Percentiles rank a stretch among this genome's conserved stretches.
phyloP scores from a whole-genome alignment of 1,284 basidiomycete genomes.

The Anthracocystis panici-leucophaei region DNA sequence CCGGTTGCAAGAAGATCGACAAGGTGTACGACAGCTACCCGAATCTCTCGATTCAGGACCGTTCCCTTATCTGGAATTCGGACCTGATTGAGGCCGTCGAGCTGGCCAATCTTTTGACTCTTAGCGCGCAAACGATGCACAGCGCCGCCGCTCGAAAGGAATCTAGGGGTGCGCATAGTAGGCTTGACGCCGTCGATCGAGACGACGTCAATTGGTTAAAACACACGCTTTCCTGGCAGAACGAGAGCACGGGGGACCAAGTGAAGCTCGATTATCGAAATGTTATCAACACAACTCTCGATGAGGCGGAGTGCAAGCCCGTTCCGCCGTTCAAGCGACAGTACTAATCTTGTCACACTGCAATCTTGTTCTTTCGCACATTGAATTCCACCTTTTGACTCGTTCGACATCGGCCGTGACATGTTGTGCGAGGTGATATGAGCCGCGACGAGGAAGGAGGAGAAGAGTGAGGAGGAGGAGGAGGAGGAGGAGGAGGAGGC shows the following conservation, averaged over 20 bases:
- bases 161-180: slow-evolving; percentile 94
- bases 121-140: slow-evolving; percentile 94
- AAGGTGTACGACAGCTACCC: slow-evolving; percentile 88
- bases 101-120: slow-evolving; percentile 93
- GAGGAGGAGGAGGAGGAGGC: slow-evolving; percentile 2
- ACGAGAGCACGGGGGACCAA: slow-evolving; percentile 73
- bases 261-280: slow-evolving; percentile 90
- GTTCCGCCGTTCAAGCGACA: slow-evolving; percentile 67
- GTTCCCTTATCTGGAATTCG: slow-evolving; percentile 91
- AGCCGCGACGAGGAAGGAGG: not conserved
- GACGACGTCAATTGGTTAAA: slow-evolving; percentile 77
- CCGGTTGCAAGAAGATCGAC: slow-evolving; percentile 88
- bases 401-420: not conserved
- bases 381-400: slow-evolving; percentile 2
- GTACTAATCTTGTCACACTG: slow-evolving; percentile 36
- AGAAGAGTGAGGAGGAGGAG: not conserved
- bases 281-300: slow-evolving; percentile 87
- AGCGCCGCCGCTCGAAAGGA: slow-evolving; percentile 96
- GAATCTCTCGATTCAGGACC: slow-evolving; percentile 94
- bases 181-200: too few relatives aligned
- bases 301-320: slow-evolving; percentile 91
- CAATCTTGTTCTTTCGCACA: not conserved
- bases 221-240: slow-evolving; percentile 64
- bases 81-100: slow-evolving; percentile 97
- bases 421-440: slow-evolving; percentile 3